Evolutionary conservation across 2,329 filamentous ascomycete species (phyloP), one percentile per base, ranked within the genome.

Genomic region (Aureobasidium sp.): DNA sequence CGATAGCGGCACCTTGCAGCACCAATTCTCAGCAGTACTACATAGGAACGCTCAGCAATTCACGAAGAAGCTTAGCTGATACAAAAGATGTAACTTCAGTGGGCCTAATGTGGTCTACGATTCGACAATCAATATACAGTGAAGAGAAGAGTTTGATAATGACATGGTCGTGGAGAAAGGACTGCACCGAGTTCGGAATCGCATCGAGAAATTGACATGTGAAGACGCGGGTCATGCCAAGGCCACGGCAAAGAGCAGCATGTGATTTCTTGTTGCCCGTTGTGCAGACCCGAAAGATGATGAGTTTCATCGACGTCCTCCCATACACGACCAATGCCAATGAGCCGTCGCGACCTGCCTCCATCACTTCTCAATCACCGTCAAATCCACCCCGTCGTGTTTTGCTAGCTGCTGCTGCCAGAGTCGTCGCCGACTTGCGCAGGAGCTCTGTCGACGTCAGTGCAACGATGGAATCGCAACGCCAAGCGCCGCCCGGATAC

Each of bases 401-500:
- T 51, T 34, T 60, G 57, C 46, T 43, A 41, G 32, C 46, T 51
- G 15, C 41, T 41, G 37, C 41, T 41, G 39, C 46, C 47, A 52
- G 27, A 41, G 57, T 47, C 39, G 36, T 61, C 57, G 46, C 10
- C 57, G 46, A 61, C 47, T 44, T 52, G 55, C 43, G 47, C 56
- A 37, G 56, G 44, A 48, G 46, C 43, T 41, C 44, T 24, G 26
- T 32, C 51, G 60, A 62, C 60, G 60, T 62, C 61, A 57, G 36
- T 46, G 61, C 62, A 60, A 61, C 37, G 27, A 72, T 71, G 70
- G 69, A 71, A 63, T 63, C 67, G 37, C 69, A 71, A 60, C 69
- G 69, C 56, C 70, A 76, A 65, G 71, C 69, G 66, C 74, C 74
- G 63, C 77, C 77, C 44, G 56, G 44, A 39, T 59, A 59, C 34